Base-by-base conservation (phyloP, 257 asterid species). In the Plantago elongata region DNA sequence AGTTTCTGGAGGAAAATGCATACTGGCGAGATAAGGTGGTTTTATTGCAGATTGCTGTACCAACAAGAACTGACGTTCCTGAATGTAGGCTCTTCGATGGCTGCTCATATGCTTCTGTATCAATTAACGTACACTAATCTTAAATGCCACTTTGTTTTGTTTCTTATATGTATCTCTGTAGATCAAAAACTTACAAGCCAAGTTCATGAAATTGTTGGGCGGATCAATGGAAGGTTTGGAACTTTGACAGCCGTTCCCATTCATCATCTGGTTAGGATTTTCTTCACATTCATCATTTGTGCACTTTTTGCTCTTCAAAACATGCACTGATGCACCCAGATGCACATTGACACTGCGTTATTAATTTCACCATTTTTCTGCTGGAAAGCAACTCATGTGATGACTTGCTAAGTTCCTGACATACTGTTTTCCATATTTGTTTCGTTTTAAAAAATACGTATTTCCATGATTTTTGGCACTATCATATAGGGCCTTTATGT, bases 171-270 rank as follows among this genome's bases (percentile, higher is more conserved):
- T 51, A 60, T 63, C 66, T 77, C 66, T 49, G 65, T 68, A 92
- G 99, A 92, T 81, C 95, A 89, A 70, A 92, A 84, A 69, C 97
- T 92, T 70, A 86, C 99, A 7, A 89, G 99, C 85, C 97, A 92
- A 72, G 99, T 92, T 74, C 99, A 92, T 22, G 97, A 92, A 77
- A 89, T 92, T 72, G 99, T 92, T 76, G 99, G 97, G 43, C 88
- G 99, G 78, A 89, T 89, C 81, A 92, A 92, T 68, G 99, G 99
- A 43, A 85, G 96, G 82, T 92, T 92, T 69, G 99, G 99, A 75
- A 59, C 83, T 72, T 77, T 86, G 73, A 76, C 85, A 49, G 82
- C 94, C 45, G 99, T 92, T 67, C 99, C 99, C 47, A 89, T 92
- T 73, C 99, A 92, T 70, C 99, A 92, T 82, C 84, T 92, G 96